Conservation (phyloP, 352 stramenopile species). For the Pythium monospermum region DNA sequence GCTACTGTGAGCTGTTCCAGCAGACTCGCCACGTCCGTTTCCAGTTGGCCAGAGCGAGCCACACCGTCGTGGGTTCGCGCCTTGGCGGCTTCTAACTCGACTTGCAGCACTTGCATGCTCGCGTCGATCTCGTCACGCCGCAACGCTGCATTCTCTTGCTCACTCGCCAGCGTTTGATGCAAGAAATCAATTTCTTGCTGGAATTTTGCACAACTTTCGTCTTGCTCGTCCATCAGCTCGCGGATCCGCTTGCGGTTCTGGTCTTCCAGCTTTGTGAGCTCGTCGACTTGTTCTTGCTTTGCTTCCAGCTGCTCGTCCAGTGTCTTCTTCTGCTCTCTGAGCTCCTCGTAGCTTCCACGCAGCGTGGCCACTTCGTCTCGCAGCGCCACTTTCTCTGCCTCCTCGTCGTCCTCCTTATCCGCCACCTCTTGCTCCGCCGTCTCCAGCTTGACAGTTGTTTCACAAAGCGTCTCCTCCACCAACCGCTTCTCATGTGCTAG, state of each 20-base stretch:
- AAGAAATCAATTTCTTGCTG: constrained; percentile 9
- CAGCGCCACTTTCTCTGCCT: constrained; percentile 5
- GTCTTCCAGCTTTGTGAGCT: background rate
- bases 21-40: background rate
- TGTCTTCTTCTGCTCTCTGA: background rate
- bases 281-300: background rate
- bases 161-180: constrained; percentile 6
- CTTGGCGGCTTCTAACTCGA: constrained; percentile 2
- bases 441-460: constrained; percentile 6
- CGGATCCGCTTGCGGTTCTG: background rate
- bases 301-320: background rate
- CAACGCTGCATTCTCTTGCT: constrained; percentile 3
- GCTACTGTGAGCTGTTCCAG: background rate
- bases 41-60: no score
- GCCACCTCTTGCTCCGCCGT: constrained; percentile 4
- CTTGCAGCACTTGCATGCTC: constrained; percentile 4
- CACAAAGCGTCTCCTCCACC: constrained; percentile 6
- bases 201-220: constrained; percentile 1
- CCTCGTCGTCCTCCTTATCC: constrained; percentile 15
- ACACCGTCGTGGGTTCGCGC: background rate
- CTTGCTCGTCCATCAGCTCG: constrained; percentile 7
- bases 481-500: constrained; percentile 5
- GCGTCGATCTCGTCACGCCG: constrained; percentile 5
- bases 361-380: constrained; percentile 1
- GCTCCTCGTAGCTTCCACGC: constrained; percentile 4